Base-by-base conservation (phyloP, 2,329 filamentous ascomycete species). In the Huntiella savannae region DNA sequence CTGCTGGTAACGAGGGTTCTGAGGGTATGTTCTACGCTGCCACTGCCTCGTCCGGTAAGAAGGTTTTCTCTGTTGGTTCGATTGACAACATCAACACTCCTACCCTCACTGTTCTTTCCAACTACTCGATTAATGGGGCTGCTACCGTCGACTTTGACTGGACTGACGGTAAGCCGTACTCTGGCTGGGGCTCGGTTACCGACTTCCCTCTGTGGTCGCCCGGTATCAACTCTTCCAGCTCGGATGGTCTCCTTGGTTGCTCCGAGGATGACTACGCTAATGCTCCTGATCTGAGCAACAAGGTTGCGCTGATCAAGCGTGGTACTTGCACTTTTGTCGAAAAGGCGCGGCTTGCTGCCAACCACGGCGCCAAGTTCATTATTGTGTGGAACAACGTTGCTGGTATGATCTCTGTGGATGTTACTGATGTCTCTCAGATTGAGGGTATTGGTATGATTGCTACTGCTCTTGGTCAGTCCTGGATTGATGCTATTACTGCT, bases 261-360 rank as follows among this genome's bases (percentile, higher is more conserved):
- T 55, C 63, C 2, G 57, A 68, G 5, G 65, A 69, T 5, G 40
- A 47, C 35, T 70, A 73, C 2, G 63, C 59, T 11, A 61, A 63
- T 49, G 74, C 70, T 0, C 71, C 74, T 1, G 69, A 78, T 52
- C 62, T 82, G 12, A 68, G 68, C 39, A 62, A 62, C 17, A 62
- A 69, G 43, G 68, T 81, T 34, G 73, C 77, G 3, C 66, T 80
- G 6, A 62, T 80, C 35, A 70, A 71, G 40, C 68, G 73, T 17
- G 75, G 75, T 42, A 66, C 59, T 6, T 79, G 75, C 56, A 64
- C 64, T 0, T 77, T 76, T 49, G 60, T 62, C 2, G 53, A 63
- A 10, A 78, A 79, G 60, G 66, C 66, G 2, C 54, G 60, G 36
- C 71, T 74, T 49, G 69, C 70, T 4, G 67, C 61, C 2, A 64